Evolutionary conservation across 805 yeast genomes (phyloP), one percentile per base, ranked within the genome.

Genomic region (Candida tallmaniae): DNA sequence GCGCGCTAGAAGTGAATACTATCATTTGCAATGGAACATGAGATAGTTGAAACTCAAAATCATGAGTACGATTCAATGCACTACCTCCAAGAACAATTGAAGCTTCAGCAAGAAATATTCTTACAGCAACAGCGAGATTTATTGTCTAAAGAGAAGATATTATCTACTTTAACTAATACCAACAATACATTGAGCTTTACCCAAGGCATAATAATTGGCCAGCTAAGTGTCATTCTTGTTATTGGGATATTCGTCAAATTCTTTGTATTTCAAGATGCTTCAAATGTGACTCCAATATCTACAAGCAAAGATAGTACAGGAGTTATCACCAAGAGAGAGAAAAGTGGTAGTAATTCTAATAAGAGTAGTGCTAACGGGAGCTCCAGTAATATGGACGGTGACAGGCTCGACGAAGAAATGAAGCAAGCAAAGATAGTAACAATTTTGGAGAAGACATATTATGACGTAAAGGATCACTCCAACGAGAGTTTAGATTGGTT

Each of bases 401-500:
- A 32, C 11, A 23, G 31, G 12, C 14, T 11, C 19, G 52, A 40
- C 16, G 51, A 33, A 19, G 39, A 40, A n/a, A 39, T 27, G 13
- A 38, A 39, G 14, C 38, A 41, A 9, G 45, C 55, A 6, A 54
- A 50, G 24, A 46, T 62, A 8, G 45, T 52, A 11, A 42, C 65
- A n/a, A 85, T 93, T 14, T 63, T 93, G 25, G 97, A 90, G 44
- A 89, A 88, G 48, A 88, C 97, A 0, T 87, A 87, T 52, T 93
- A 93, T 58, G 84, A 93, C 51, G 97, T 93, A 2, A 78, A 80
- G 29, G 79, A 78, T 17, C 98, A 93, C 55, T 70, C 79, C 12
- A 75, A 97, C 0, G 98, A 93, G 62, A 83, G 96, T 0, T 62
- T 93, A 40, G 98, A 93, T 56, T 93, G 98, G 98, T 87, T 93